Base-by-base conservation (phyloP, 116 monocot genomes). In the Cymodocea nodosa region DNA sequence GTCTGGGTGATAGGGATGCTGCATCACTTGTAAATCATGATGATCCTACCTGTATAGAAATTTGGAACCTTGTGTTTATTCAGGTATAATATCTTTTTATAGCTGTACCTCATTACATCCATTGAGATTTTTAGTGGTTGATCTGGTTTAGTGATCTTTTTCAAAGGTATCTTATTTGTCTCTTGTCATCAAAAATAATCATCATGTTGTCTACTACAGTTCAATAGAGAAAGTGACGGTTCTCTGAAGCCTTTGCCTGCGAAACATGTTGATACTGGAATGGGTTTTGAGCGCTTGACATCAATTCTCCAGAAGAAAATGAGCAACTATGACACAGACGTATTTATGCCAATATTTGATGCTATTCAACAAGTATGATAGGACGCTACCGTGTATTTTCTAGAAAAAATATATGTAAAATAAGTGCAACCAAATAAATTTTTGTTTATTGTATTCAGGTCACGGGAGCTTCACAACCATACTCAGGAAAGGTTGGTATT, bases 1-100 rank as follows among this genome's bases (percentile, higher is more conserved):
- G 89, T 51, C 59, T 98, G 68, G 98, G 98, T 23, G 86, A 82
- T 39, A 72, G 92, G 35, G 89, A 98, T 82, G 98, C 98, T 73
- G 79, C 98, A 55, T 78, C 84, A 15, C 79, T 98, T 74, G 98
- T 98, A 50, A 98, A 98, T 66, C 89, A 86, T 72, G 98, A 98
- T 78, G 98, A 98, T 73, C 98, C 98, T 15, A 92, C 98, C n/a
- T 98, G 98, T 72, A 92, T 98, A 60, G 98, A 98, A 70, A 98
- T 98, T 51, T 98, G 98, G 98, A 92, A 98, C 70, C 86, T 98
- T 73, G 98, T 98, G 15, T 98, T 98, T 71, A 98, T 98, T 86
- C 98, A 98, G 89, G 98, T 95, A 68, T 25, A 11, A 24, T 44
- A 63, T n/a, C 60, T 14, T 60, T 22, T 22, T 49, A 15, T 40